These are phyloP conservation scores for Ailanthus altissimus DNA, from an alignment of 345 rosid genomes.

Conservation along the genomic window DNA sequence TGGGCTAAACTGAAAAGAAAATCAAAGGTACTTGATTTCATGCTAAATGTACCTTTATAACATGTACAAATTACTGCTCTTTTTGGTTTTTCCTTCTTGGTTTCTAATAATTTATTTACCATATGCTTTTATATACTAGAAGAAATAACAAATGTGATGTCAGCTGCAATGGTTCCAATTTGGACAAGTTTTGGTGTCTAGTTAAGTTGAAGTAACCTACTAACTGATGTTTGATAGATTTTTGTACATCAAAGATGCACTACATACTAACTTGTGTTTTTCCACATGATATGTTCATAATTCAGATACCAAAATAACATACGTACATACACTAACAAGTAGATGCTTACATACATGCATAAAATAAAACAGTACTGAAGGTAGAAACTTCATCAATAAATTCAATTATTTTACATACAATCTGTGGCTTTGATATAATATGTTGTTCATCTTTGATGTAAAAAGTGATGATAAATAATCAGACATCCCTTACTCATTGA, in stretches of 20 bases:
- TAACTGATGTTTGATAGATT: not conserved
- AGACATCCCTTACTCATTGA: not conserved
- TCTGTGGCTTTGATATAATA: not conserved
- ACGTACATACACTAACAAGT: no score
- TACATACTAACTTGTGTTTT: no score
- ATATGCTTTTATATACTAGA: not conserved
- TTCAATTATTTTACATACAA: not conserved
- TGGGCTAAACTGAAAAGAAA: conserved; percentile 95
- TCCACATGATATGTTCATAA: not conserved
- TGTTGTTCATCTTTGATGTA: conserved; percentile 1
- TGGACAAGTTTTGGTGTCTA: not conserved
- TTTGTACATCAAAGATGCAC: no score
- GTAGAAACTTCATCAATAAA: not conserved
- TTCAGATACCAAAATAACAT: not conserved
- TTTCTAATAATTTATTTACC: not conserved
- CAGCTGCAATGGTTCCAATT: not conserved
- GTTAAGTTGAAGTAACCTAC: not conserved
- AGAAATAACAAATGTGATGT: not conserved
- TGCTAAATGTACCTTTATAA: conserved; percentile 4
- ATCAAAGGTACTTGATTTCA: conserved; percentile 62
- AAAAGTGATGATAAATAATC: conserved; percentile 7
- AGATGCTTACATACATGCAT: not conserved
- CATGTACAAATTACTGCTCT: not conserved
- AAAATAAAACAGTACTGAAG: not conserved
- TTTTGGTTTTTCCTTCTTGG: not conserved